Percentiles rank a stretch among this genome's conserved stretches.
phyloP scores from a whole-genome alignment of 2,329 filamentous ascomycete species.

The Fusarium sp. region DNA sequence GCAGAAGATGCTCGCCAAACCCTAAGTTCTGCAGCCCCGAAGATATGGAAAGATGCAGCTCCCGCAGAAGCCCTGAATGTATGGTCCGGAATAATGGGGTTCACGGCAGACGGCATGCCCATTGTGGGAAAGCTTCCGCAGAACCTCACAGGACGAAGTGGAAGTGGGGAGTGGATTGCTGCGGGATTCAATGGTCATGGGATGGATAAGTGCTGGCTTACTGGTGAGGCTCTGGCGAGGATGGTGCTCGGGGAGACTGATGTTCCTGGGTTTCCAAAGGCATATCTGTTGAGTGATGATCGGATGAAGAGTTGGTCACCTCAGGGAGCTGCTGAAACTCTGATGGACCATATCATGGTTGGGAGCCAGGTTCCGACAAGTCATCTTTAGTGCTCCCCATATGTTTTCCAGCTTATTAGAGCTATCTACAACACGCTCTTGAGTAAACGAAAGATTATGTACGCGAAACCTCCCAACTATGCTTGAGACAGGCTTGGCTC shows the following conservation, averaged over 20 bases:
- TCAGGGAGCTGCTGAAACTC: slow-evolving; percentile 17
- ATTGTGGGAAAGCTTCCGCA: slow-evolving; percentile 57
- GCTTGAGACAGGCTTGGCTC: not conserved
- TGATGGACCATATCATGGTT: slow-evolving; percentile 29
- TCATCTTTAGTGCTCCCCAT: not conserved
- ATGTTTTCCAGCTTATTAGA: not conserved
- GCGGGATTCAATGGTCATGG: slow-evolving; percentile 60
- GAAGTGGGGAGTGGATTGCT: slow-evolving; percentile 55
- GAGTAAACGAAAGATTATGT: fast-evolving
- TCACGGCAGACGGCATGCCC: slow-evolving; percentile 57
- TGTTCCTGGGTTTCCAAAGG: slow-evolving; percentile 27
- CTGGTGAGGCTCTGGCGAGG: slow-evolving; percentile 51
- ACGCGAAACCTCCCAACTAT: fast-evolving
- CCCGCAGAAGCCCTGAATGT: slow-evolving; percentile 41
- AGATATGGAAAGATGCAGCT: slow-evolving; percentile 41
- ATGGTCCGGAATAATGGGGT: slow-evolving; percentile 60
- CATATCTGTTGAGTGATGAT: slow-evolving; percentile 10
- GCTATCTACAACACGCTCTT: fast-evolving
- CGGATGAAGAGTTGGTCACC: slow-evolving; percentile 12
- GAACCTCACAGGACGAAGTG: slow-evolving; percentile 26
- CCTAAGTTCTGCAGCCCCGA: slow-evolving; percentile 50
- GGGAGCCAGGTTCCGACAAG: slow-evolving; percentile 3
- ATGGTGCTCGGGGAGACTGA: slow-evolving; percentile 40
- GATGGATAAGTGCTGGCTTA: slow-evolving; percentile 62
- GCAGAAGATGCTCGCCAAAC: slow-evolving; percentile 47